Percentiles rank a stretch among this genome's conserved stretches.
Evolutionary conservation across 768 basidiomycete species (phyloP).

Genomic region (Xerocomus spinulosus): DNA sequence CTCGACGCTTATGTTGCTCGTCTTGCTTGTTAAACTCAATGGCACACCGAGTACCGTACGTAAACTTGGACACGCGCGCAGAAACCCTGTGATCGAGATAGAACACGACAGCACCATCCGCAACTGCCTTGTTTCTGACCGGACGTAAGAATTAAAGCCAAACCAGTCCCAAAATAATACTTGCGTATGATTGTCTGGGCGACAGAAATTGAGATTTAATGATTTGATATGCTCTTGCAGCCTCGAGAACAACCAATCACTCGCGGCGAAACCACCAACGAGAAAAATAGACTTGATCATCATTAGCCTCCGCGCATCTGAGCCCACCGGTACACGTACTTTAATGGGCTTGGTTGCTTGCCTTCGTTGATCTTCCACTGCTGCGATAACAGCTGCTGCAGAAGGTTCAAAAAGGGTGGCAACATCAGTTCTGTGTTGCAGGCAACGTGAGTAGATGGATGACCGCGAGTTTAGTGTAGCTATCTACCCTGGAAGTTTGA

Average conservation of each 20-base stretch:
- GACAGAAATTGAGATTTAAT: constrained; percentile 37
- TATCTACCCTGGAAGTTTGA: constrained; percentile 38
- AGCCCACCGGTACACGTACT: constrained; percentile 12
- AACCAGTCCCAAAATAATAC: constrained; percentile 8
- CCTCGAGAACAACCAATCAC: constrained; percentile 38
- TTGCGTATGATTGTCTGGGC: constrained; percentile 52
- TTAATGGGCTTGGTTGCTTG: constrained; percentile 19
- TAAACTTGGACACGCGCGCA: constrained; percentile 35
- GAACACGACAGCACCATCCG: constrained; percentile 42
- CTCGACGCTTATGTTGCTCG: constrained; percentile 28
- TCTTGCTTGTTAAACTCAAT: constrained; percentile 28
- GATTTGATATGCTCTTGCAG: constrained; percentile 32
- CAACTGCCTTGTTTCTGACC: constrained; percentile 43
- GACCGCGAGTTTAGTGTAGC: too few species aligned
- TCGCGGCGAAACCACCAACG: constrained; percentile 44
- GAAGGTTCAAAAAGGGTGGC: constrained; percentile 30
- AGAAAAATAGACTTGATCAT: constrained; percentile 34
- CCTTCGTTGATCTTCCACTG: constrained; percentile 22
- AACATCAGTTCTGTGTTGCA: constrained; percentile 23
- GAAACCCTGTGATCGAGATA: constrained; percentile 41
- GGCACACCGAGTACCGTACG: constrained; percentile 36
- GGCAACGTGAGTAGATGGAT: neutral
- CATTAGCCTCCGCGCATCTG: constrained; percentile 1
- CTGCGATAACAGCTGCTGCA: constrained; percentile 14
- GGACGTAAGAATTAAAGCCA: neutral